Conservation (phyloP, 2,329 filamentous ascomycete species). For the Trichoderma atroviride region DNA sequence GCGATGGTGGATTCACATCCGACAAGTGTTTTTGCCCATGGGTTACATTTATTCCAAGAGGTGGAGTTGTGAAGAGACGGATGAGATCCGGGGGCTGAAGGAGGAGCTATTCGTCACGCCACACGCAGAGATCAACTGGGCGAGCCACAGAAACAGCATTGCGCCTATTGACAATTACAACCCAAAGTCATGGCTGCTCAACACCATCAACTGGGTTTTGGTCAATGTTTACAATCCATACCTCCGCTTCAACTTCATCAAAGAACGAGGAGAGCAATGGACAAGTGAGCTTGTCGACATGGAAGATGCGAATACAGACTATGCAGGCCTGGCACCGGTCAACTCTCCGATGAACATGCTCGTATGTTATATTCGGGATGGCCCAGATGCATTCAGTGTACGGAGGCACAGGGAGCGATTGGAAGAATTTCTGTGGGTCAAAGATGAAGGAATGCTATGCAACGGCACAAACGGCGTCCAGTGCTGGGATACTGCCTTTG, state of each 20-base stretch:
- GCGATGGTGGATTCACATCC: constrained; percentile 98
- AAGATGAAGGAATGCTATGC: constrained; percentile 86
- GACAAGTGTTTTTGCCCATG: constrained; percentile 95
- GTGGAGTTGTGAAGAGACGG: constrained; percentile 76
- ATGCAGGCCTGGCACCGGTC: constrained; percentile 82
- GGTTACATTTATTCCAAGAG: constrained; percentile 83
- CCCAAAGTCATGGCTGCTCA: constrained; percentile 84
- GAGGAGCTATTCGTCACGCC: constrained; percentile 82
- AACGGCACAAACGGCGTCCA: constrained; percentile 99
- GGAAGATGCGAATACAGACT: constrained; percentile 93
- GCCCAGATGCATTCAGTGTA: constrained; percentile 72
- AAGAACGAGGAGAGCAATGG: constrained; percentile 76
- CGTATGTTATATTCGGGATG: constrained; percentile 81
- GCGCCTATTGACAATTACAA: constrained; percentile 83
- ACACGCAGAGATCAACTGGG: constrained; percentile 78
- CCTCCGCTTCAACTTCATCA: constrained; percentile 67
- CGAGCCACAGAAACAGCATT: constrained; percentile 79
- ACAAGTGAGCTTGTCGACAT: constrained; percentile 81
- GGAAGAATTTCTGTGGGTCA: constrained; percentile 89
- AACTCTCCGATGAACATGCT: constrained; percentile 91
- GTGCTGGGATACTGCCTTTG: constrained; percentile 92
- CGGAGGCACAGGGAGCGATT: constrained; percentile 78
- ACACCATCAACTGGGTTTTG: constrained; percentile 75
- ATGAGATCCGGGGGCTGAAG: constrained; percentile 70
- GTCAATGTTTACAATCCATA: constrained; percentile 81